Evolutionary conservation across 306 rosid genomes (phyloP).

Genomic region (Pyrus pyrifolia): DNA sequence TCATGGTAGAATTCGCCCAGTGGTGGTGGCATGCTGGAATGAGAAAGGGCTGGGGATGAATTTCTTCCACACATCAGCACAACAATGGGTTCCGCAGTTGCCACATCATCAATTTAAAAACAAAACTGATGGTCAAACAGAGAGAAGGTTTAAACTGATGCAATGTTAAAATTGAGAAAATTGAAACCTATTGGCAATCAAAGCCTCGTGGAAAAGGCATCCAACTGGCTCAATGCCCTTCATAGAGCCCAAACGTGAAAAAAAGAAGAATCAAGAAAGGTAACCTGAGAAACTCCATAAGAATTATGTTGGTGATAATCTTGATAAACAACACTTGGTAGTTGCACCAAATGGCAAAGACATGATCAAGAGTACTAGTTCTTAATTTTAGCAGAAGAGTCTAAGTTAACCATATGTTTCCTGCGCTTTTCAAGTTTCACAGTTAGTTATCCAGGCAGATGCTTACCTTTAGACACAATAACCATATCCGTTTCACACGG

Average conservation of each 20-base stretch:
- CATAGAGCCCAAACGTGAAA: neutral
- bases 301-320: neutral
- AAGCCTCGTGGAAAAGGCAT: neutral
- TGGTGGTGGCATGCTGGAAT: no score
- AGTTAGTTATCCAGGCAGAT: neutral
- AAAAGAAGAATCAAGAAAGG: neutral
- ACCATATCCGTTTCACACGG: neutral
- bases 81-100: no score
- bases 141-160: no score
- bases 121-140: no score
- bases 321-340: neutral
- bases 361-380: neutral
- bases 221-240: neutral
- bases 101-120: no score
- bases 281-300: neutral
- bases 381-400: neutral
- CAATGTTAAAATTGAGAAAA: neutral
- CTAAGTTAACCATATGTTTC: no score
- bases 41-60: no score
- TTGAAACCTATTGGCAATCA: neutral
- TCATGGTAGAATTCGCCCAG: no score
- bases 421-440: no score
- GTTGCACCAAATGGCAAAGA: neutral
- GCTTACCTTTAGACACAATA: neutral
- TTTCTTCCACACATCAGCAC: no score